Evolutionary conservation across 176 grass and related monocot genomes (phyloP).

Genomic region (Bonia amplexicaulis): DNA sequence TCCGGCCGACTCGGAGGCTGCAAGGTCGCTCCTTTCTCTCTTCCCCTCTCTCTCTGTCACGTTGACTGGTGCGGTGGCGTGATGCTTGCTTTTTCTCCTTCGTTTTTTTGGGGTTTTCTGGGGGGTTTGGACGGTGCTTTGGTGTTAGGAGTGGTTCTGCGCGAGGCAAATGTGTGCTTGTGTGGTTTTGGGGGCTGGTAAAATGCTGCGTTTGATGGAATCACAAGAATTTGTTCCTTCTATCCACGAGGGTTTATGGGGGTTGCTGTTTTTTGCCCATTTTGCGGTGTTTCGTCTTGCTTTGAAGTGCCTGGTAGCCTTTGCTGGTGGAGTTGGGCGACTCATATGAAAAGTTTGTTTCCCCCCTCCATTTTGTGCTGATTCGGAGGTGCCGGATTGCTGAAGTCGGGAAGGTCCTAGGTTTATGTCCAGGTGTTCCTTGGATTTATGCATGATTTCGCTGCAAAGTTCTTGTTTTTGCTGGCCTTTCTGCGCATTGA

Average conservation of each 20-base stretch:
- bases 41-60: neutral
- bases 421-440: neutral
- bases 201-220: neutral
- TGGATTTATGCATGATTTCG: neutral
- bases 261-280: neutral
- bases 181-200: neutral
- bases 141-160: neutral
- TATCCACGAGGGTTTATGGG: neutral
- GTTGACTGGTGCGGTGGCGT: neutral
- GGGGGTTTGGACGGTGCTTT: neutral
- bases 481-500: neutral
- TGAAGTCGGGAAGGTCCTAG: neutral
- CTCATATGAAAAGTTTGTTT: neutral
- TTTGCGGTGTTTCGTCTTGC: neutral
- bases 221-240: neutral
- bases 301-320: neutral
- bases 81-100: neutral
- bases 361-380: neutral
- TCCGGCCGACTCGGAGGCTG: neutral
- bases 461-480: constrained; percentile 3
- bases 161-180: neutral
- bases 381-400: neutral
- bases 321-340: neutral
- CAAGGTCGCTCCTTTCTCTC: neutral
- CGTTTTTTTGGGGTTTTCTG: neutral